phyloP scores from a whole-genome alignment of 2,329 filamentous ascomycete species.

The Ambrosiella beaveri region DNA sequence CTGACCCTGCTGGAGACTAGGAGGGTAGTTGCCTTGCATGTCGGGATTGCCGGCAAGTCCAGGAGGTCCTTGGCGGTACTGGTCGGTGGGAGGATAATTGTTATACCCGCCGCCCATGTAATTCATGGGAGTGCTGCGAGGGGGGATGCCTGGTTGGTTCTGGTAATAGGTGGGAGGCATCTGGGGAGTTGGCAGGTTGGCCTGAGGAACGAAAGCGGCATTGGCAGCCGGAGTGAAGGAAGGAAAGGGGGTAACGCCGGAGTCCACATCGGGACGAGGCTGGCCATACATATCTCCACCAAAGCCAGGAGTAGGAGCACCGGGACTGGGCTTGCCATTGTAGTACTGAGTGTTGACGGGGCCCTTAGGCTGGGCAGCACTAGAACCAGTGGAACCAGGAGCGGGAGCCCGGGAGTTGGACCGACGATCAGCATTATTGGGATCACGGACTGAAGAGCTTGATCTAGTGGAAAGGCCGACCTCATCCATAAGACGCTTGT shows the following conservation, averaged over 20 bases:
- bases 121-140: constrained; percentile 36
- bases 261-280: constrained; percentile 31
- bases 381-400: constrained; percentile 26
- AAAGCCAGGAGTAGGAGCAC: constrained; percentile 13
- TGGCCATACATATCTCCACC: constrained; percentile 36
- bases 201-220: constrained; percentile 30
- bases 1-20: constrained; percentile 30
- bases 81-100: constrained; percentile 31
- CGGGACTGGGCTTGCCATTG: constrained; percentile 24
- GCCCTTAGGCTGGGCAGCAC: constrained; percentile 13
- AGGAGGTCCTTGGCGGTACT: constrained; percentile 39
- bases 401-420: constrained; percentile 36
- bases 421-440: constrained; percentile 33
- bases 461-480: constrained; percentile 65
- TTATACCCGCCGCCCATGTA: constrained; percentile 26
- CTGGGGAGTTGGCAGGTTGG: constrained; percentile 26
- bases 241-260: constrained; percentile 29
- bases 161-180: constrained; percentile 33
- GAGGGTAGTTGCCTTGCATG: constrained; percentile 24
- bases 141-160: constrained; percentile 39
- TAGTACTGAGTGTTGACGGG: constrained; percentile 31
- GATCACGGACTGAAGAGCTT: constrained; percentile 26
- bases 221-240: constrained; percentile 32
- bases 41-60: constrained; percentile 35
- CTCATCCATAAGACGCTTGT: constrained; percentile 97